Percentiles rank a stretch among this genome's conserved stretches.
These are phyloP conservation scores for Neopestalotiopsis clavispora DNA, from an alignment of 2,329 filamentous ascomycete species.

Conservation along the genomic window DNA sequence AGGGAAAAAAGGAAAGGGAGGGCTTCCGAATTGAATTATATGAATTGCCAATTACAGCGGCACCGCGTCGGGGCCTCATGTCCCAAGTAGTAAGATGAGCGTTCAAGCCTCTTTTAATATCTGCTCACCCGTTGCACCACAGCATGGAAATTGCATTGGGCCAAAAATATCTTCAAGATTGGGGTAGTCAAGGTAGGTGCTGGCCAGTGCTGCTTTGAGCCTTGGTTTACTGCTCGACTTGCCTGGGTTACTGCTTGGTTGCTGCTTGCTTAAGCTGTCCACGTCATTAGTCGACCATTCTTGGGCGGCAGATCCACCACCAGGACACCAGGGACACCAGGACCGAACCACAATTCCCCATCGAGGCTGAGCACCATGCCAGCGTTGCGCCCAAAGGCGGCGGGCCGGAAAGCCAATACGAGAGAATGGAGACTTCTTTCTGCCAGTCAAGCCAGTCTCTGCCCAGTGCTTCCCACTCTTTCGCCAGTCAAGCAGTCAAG, in stretches of 20 bases:
- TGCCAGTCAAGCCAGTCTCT: not conserved
- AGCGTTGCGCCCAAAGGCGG: not conserved
- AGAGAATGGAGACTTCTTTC: not conserved
- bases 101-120: slow-evolving; percentile 2
- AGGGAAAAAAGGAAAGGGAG: not conserved
- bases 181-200: not conserved
- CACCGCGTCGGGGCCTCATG: not conserved
- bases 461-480: not conserved
- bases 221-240: not conserved
- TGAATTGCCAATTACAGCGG: slow-evolving; percentile 1
- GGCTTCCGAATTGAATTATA: not conserved
- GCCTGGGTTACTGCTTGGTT: not conserved
- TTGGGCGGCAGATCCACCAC: not conserved
- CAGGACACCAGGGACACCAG: not conserved
- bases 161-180: not conserved
- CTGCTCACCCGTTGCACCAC: not conserved
- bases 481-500: not conserved
- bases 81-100: not conserved
- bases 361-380: slow-evolving; percentile 9
- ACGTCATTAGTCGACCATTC: slow-evolving; percentile 11
- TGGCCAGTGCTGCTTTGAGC: not conserved
- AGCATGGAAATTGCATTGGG: not conserved
- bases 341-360: not conserved
- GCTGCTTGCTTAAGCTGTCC: slow-evolving; percentile 6
- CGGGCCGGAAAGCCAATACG: slow-evolving; percentile 13